Conservation (phyloP, 176 grass and related monocot genomes). For the Pharus latifolius region DNA sequence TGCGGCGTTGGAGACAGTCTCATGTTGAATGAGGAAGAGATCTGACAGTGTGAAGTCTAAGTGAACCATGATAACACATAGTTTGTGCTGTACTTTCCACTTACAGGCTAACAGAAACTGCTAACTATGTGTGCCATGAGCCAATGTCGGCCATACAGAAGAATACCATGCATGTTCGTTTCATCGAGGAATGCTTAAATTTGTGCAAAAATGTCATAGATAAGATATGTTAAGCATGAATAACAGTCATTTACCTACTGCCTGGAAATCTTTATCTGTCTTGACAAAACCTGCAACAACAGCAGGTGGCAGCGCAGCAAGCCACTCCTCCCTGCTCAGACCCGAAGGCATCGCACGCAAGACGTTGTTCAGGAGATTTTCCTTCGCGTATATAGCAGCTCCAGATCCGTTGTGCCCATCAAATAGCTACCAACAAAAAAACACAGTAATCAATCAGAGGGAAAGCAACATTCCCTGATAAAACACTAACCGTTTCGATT, state of each 20-base stretch:
- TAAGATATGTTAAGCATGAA: neutral
- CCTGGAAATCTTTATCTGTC: conserved; percentile 90
- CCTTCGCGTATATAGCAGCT: conserved; percentile 78
- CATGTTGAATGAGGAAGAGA: neutral
- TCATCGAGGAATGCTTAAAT: neutral
- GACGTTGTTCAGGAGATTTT: conserved; percentile 82
- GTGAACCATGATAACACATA: neutral
- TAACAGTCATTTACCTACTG: conserved; percentile 9
- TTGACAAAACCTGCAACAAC: conserved; percentile 91
- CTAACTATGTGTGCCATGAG: neutral
- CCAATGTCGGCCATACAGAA: neutral
- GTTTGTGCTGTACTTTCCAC: neutral
- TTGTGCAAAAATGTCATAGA: neutral
- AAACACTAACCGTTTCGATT: neutral
- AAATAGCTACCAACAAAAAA: conserved; percentile 57
- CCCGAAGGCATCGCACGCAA: conserved; percentile 64
- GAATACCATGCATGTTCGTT: neutral
- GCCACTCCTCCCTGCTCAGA: conserved; percentile 79
- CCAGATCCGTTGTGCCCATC: conserved; percentile 89
- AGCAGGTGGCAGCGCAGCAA: conserved; percentile 75
- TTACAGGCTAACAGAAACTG: neutral
- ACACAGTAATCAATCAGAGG: neutral
- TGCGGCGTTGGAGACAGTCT: no score
- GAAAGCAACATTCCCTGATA: neutral
- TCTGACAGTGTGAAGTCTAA: conserved; percentile 2